Evolutionary conservation across 164 flowering plant species (phyloP).

Genomic region (Magnolia officinalis): DNA sequence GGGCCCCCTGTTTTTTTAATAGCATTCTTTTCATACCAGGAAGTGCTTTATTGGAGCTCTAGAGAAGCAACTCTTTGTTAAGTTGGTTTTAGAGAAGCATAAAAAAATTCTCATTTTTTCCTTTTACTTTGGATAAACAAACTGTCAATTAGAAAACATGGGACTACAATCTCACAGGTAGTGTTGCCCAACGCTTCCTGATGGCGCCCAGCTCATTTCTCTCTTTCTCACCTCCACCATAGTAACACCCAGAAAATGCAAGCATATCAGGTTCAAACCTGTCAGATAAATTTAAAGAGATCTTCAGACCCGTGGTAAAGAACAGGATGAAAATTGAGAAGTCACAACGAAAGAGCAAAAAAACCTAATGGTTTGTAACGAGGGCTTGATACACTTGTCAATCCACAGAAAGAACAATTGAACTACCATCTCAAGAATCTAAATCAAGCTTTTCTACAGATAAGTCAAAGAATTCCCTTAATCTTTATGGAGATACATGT

Average conservation of each 20-base stretch:
- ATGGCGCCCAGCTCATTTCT: constrained; percentile 74
- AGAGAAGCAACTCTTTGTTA: background rate
- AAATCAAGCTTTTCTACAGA: background rate
- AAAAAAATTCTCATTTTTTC: background rate
- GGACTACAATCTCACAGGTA: constrained; percentile 67
- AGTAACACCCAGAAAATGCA: constrained; percentile 97
- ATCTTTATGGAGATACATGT: background rate
- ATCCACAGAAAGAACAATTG: background rate
- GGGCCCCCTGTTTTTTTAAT: background rate
- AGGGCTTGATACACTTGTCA: background rate
- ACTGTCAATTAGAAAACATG: background rate
- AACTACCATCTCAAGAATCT: background rate
- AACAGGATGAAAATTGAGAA: background rate
- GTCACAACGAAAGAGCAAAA: background rate
- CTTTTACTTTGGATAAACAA: no score
- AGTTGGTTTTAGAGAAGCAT: background rate
- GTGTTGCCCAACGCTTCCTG: constrained; percentile 91
- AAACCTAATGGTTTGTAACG: background rate
- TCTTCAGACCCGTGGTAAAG: background rate
- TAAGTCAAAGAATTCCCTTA: background rate
- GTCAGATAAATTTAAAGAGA: constrained; percentile 7
- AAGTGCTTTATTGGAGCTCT: background rate
- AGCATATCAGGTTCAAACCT: constrained; percentile 99
- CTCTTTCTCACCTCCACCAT: constrained; percentile 94
- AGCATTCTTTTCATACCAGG: background rate